Evolutionary conservation across 208 protist species (phyloP), one percentile per base, ranked within the genome.

Genomic region (Trypanosoma congolense): DNA sequence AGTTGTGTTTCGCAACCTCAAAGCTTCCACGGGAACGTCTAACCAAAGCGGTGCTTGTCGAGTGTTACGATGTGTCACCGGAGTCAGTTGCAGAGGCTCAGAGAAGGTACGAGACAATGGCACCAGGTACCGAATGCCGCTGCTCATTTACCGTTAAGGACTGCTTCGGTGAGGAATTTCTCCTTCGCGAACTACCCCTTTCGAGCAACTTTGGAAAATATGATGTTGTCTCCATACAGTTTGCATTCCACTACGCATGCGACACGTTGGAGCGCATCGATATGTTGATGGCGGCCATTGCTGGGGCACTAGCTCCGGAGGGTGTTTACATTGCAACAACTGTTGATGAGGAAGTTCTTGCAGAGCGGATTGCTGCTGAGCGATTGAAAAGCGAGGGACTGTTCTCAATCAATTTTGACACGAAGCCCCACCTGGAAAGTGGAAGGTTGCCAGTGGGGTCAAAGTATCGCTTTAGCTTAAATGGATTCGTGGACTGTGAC

Each of bases 241-340:
- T 94, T 57, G 83, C 87, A 0, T 73, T 94, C 38, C 87, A 94
- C 69, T 94, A 94, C 64, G 87, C 83, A n/a, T 94, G 83, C 54
- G 44, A 62, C 12, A 70, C 65, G 9, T 38, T 61, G 10, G 69
- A 78, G 26, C 51, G 57, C 24, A 75, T 94, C 14, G 57, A 69
- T n/a, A 57, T 61, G 21, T 30, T 91, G 3, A 42, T 94, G 8
- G 25, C 42, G 2, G 59, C 66, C 8, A 61, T 91, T 9, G 54
- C 81, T 8, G 36, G 41, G 18, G 65, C 78, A 10, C 56, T 94
- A 30, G 41, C 42, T n/a, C 57, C 64, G 3, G 73, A 73, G 33
- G 87, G 87, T 49, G 48, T 84, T 8, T 73, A 92, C 24, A 79
- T 94, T 35, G 77, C 77, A 33, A 92, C 87, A 9, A 94, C 82